These are phyloP conservation scores for Calonectria crousiana DNA, from an alignment of 2,329 filamentous ascomycete species.

Conservation along the genomic window DNA sequence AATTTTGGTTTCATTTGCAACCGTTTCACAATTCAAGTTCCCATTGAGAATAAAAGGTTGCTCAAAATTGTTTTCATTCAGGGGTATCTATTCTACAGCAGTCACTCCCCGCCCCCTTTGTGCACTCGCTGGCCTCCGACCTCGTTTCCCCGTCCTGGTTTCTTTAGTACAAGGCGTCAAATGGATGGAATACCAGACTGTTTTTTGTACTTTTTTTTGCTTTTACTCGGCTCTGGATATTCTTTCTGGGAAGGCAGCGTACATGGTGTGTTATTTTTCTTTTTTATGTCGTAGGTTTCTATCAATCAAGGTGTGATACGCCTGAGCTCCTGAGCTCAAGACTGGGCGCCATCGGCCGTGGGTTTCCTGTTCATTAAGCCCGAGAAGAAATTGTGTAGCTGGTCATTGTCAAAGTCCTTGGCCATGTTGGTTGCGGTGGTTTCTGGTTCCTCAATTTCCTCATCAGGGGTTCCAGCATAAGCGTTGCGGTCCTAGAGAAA, in stretches of 20 bases:
- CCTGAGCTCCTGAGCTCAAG: background rate
- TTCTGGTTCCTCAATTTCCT: conserved; percentile 53
- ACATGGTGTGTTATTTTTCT: background rate
- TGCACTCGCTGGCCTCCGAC: conserved; percentile 25
- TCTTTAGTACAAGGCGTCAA: conserved; percentile 24
- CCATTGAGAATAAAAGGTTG: background rate
- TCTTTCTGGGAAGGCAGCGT: conserved; percentile 12
- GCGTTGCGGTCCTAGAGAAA: conserved; percentile 66
- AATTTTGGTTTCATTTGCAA: background rate
- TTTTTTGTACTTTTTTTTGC: background rate
- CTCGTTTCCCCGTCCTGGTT: conserved; percentile 17
- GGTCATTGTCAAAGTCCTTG: conserved; percentile 63
- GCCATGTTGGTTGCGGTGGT: conserved; percentile 56
- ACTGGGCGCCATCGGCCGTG: background rate
- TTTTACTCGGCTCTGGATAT: background rate
- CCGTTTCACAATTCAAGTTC: background rate
- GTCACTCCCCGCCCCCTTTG: conserved; percentile 32
- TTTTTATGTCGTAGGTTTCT: conserved; percentile 6
- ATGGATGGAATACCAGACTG: background rate
- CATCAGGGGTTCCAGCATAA: conserved; percentile 61
- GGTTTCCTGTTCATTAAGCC: conserved; percentile 68
- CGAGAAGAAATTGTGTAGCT: conserved; percentile 70
- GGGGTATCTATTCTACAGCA: conserved; percentile 59
- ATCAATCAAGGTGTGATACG: background rate
- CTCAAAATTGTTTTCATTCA: conserved; percentile 43